These are phyloP conservation scores for Xylariaceae sp. DNA, from an alignment of 2,329 filamentous ascomycete genomes.

Conservation along the genomic window DNA sequence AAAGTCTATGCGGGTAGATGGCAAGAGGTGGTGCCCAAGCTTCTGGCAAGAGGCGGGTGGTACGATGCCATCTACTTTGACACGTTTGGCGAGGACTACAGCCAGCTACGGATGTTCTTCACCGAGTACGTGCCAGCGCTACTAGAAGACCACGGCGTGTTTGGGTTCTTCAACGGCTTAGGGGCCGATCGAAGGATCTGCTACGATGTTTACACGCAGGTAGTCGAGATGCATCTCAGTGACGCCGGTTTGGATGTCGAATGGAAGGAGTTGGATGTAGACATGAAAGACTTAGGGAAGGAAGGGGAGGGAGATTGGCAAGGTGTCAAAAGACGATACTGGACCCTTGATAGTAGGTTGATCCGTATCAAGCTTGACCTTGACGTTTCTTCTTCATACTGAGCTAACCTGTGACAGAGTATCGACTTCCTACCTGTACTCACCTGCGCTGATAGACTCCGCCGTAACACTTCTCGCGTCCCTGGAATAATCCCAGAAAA, in stretches of 20 bases:
- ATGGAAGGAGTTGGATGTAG: constrained; percentile 78
- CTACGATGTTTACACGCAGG: constrained; percentile 94
- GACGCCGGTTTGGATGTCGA: constrained; percentile 89
- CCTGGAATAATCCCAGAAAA: too few relatives aligned
- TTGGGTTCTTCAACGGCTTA: constrained; percentile 88
- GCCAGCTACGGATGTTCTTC: constrained; percentile 83
- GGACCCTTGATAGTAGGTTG: constrained; percentile 73
- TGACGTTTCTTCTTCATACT: constrained; percentile 1
- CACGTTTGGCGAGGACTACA: constrained; percentile 94
- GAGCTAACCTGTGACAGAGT: constrained; percentile 52
- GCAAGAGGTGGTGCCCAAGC: constrained; percentile 75
- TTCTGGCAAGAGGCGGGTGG: constrained; percentile 68
- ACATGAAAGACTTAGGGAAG: constrained; percentile 65
- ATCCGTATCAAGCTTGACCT: constrained; percentile 3
- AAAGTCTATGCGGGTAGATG: constrained; percentile 75
- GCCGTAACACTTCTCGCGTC: too few relatives aligned
- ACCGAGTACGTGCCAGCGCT: constrained; percentile 82
- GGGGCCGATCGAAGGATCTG: constrained; percentile 90
- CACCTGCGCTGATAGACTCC: constrained; percentile 62
- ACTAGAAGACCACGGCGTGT: constrained; percentile 71
- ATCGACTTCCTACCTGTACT: constrained; percentile 73
- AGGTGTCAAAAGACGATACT: constrained; percentile 85
- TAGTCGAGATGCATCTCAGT: constrained; percentile 86
- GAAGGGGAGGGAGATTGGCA: constrained; percentile 79
- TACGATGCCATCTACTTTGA: constrained; percentile 97